phyloP scores from a whole-genome alignment of 305 asterid species.

The Plantago rigida region DNA sequence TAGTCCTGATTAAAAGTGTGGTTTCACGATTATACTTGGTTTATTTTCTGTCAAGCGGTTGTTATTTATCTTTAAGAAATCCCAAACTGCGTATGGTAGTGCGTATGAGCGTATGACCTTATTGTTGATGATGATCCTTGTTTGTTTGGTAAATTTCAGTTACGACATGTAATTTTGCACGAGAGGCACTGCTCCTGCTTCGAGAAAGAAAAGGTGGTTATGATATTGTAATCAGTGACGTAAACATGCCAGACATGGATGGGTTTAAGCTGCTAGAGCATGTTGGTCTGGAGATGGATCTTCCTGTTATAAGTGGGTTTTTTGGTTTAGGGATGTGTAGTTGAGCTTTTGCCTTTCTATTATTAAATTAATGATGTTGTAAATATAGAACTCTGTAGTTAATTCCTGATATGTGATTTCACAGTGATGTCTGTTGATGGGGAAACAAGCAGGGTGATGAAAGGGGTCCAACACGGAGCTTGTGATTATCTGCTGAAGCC shows the following conservation, averaged over 20 bases:
- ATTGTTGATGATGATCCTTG: not conserved
- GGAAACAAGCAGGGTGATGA: conserved; percentile 91
- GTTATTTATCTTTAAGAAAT: too few species aligned
- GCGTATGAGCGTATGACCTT: too few species aligned
- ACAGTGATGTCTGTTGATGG: conserved; percentile 99
- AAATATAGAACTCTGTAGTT: not conserved
- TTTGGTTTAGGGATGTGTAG: too few species aligned
- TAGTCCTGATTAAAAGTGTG: too few species aligned
- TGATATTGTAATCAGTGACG: conserved; percentile 86
- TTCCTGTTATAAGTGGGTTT: conserved; percentile 76
- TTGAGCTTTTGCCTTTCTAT: too few species aligned
- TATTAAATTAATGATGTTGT: not conserved
- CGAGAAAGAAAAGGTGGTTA: conserved; percentile 75
- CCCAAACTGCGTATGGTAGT: too few species aligned
- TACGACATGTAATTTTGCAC: conserved; percentile 67
- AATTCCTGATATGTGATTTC: conserved; percentile 7
- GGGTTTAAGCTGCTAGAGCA: conserved; percentile 91
- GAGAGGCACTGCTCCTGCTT: conserved; percentile 69
- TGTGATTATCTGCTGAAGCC: conserved; percentile 95
- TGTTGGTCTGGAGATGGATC: conserved; percentile 92
- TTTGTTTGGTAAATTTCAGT: conserved; percentile 40
- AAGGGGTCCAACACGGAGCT: conserved; percentile 91
- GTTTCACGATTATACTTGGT: too few species aligned
- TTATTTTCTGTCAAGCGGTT: too few species aligned
- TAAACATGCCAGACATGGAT: conserved; percentile 97